Evolutionary conservation across 441 rosid genomes (phyloP), one percentile per base, ranked within the genome.

Genomic region (Gossypium aridum): DNA sequence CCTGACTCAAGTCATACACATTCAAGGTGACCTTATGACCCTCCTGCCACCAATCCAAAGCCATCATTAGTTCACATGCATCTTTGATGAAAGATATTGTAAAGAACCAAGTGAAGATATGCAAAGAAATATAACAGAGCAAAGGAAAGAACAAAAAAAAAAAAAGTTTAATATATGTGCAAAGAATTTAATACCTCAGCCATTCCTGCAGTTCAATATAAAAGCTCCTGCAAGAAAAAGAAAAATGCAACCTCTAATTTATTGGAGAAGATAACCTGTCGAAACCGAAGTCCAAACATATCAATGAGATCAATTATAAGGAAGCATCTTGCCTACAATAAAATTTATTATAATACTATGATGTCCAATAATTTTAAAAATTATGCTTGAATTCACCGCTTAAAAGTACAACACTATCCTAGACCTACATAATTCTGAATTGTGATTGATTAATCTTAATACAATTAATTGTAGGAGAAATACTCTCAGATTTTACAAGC

Each of bases 1-100:
- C 99, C 81, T 85, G 94, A 89, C 98, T 95, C 37, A 95, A 85
- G 66, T 95, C 99, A 75, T 95, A 92, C 26, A 95, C 89, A 76
- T 92, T 85, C 88, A 92, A 84, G 3, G 85, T 73, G 47, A 95
- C 96, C 83, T 25, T 85, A 81, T 89, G 80, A 62, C 94, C 89
- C 79, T 91, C 98, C 99, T 93, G 89, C 80, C 79, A 84, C 39
- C 80, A 43, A 14, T 59, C 67, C 64, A 62, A 43, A 72, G 10
- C 34, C 51, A 16, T 57, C 2, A 76, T 39, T 51, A 60, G 22
- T 23, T 5, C 59, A 17, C 22, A 8, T 43, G 39, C 12, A 54
- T 23, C 19, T 23, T 43, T 19, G 28, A 43, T 20, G 12, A 65
- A 43, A 65, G 7, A 31, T 5, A 31, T 31, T 31, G 1, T 5